Conservation (phyloP, 192 early-diverging fungal species). For the Coemansia sp. region DNA sequence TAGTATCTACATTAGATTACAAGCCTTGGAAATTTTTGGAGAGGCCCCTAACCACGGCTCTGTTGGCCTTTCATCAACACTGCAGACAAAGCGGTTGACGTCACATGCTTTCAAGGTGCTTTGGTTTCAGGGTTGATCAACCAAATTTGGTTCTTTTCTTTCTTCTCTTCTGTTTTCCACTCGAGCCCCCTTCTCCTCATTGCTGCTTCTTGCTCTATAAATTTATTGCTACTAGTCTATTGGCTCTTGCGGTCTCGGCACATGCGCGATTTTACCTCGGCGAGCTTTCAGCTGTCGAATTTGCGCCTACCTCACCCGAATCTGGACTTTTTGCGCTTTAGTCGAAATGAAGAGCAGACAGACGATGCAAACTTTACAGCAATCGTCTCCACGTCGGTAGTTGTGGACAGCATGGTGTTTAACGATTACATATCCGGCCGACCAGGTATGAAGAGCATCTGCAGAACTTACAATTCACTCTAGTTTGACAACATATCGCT, state of each 20-base stretch:
- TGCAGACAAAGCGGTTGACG: too few species aligned
- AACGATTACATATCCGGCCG: conserved; percentile 14
- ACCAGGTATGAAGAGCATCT: conserved; percentile 7
- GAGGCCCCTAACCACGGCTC: too few species aligned
- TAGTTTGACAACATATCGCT: too few species aligned
- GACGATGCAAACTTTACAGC: conserved; percentile 25
- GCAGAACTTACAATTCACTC: not conserved
- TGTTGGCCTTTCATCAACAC: too few species aligned
- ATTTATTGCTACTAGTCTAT: too few species aligned
- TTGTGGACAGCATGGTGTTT: conserved; percentile 14
- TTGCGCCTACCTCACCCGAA: conserved; percentile 22
- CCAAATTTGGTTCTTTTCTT: not conserved
- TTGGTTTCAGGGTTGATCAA: too few species aligned
- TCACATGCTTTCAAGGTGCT: too few species aligned
- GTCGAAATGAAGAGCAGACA: conserved; percentile 12
- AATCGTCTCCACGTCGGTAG: conserved; percentile 18
- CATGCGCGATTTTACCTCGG: conserved; percentile 14
- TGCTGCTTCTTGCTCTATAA: too few species aligned
- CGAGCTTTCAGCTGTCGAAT: conserved; percentile 21
- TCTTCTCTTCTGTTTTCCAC: not conserved
- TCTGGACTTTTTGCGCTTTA: conserved; percentile 26
- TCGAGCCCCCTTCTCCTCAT: too few species aligned
- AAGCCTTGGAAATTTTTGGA: too few species aligned
- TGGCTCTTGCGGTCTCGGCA: too few species aligned
- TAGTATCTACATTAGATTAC: not conserved